These are phyloP conservation scores for Gnomoniopsis smithogilvyi DNA, from an alignment of 2,329 filamentous ascomycete species.

Conservation along the genomic window DNA sequence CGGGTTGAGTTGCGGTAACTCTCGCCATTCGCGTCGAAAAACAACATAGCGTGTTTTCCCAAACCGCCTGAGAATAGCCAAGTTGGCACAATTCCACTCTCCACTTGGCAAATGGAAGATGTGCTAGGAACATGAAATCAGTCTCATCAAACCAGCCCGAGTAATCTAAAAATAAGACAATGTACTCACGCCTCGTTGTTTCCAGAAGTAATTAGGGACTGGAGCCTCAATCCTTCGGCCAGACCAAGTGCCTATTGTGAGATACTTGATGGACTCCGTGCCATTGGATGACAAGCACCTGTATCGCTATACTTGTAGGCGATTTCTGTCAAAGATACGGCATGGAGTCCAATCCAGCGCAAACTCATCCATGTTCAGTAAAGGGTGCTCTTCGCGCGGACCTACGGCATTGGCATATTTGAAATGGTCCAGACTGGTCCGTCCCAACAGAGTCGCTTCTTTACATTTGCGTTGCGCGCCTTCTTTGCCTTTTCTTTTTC, in stretches of 20 bases:
- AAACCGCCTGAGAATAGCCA: background rate
- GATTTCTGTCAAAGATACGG: background rate
- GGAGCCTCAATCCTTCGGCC: background rate
- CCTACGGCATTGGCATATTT: too few relatives aligned
- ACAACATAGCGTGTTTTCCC: background rate
- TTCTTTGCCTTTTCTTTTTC: too few relatives aligned
- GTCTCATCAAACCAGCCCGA: background rate
- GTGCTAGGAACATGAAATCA: background rate
- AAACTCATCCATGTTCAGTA: background rate
- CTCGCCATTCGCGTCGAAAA: background rate
- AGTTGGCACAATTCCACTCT: constrained; percentile 5
- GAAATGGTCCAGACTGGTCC: too few relatives aligned
- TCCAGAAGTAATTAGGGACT: background rate
- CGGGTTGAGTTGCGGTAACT: background rate
- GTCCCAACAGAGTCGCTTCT: too few relatives aligned
- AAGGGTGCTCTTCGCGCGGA: background rate
- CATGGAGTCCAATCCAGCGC: background rate
- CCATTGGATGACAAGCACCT: background rate
- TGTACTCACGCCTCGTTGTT: background rate
- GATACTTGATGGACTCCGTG: background rate
- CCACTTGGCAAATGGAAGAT: background rate
- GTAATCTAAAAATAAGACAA: too few relatives aligned
- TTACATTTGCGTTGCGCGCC: too few relatives aligned
- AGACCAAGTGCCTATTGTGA: background rate
- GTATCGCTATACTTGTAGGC: background rate